Evolutionary conservation across 2,329 filamentous ascomycete genomes (phyloP), one percentile per base, ranked within the genome.

Genomic region (Pseudogymnoascus sp.): DNA sequence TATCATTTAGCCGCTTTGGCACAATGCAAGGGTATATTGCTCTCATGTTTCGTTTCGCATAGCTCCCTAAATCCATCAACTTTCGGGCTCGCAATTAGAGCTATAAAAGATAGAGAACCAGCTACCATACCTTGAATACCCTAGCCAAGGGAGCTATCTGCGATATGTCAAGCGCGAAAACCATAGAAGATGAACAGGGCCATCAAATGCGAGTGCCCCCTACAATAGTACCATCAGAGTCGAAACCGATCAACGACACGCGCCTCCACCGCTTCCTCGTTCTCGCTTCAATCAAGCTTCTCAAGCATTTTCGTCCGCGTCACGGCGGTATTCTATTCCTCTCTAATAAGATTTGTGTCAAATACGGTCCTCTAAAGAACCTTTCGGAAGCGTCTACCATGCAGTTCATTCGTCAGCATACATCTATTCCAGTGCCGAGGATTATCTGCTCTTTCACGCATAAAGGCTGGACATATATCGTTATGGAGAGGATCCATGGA

Each of bases 401-500:
- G 69, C 68, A 64, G 59, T 76, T 75, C 60, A 66, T 77, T 52
- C 67, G 68, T 11, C 63, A 71, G 49, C 49, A 77, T 63, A 77
- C 75, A 14, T 74, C 72, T 42, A 73, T 77, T 60, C 73, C 75
- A 1, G 72, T 76, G 5, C 74, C 74, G 5, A 75, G 70, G 64
- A 70, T 76, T 6, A 62, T 70, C 33, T 77, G 72, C 64, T 69
- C 74, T 30, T 78, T 77, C 67, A 68, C 63, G 25, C 69, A 61
- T 59, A 65, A 65, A 28, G 68, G 65, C 4, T 25, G 12, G 30
- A 74, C 71, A 2, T 78, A 77, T 60, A 76, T 76, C 49, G 65
- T 75, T 45, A 78, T 77, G 74, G 71, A 75, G 67, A 72, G 72
- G 61, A 73, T 77, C 19, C 64, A 73, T 30, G 75, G 75, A n/a